These are phyloP conservation scores for Patellifolia procumbens DNA, from an alignment of 179 eudicot species.

Conservation along the genomic window DNA sequence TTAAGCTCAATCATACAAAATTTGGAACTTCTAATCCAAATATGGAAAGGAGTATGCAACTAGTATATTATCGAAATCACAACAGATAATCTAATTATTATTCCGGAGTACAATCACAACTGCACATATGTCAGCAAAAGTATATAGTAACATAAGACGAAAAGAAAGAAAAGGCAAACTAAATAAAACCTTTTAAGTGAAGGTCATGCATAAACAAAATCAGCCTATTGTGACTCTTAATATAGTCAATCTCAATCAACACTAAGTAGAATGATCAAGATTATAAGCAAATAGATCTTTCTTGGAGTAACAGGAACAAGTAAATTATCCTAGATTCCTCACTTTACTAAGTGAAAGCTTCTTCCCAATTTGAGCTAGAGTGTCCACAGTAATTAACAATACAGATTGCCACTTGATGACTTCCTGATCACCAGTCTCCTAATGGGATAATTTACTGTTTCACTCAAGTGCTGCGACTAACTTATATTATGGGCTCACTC, in stretches of 20 bases:
- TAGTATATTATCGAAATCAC: too few relatives aligned
- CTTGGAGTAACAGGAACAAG: background rate
- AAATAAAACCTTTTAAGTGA: background rate
- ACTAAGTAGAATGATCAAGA: background rate
- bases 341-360: background rate
- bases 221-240: background rate
- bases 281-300: background rate
- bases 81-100: too few relatives aligned
- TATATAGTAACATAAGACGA: background rate
- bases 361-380: background rate
- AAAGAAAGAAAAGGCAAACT: background rate
- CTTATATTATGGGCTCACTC: background rate
- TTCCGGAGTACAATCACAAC: too few relatives aligned
- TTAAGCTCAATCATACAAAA: too few relatives aligned
- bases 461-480: too few relatives aligned
- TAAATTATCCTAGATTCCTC: background rate
- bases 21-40: too few relatives aligned
- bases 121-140: background rate
- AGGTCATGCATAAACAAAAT: background rate
- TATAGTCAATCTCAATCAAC: background rate
- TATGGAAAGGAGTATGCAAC: too few relatives aligned
- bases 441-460: too few relatives aligned
- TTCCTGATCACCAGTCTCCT: background rate
- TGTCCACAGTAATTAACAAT: constrained; percentile 7
- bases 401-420: background rate